Base-by-base conservation (phyloP, 768 basidiomycete species). In the Boletellus emodensis region DNA sequence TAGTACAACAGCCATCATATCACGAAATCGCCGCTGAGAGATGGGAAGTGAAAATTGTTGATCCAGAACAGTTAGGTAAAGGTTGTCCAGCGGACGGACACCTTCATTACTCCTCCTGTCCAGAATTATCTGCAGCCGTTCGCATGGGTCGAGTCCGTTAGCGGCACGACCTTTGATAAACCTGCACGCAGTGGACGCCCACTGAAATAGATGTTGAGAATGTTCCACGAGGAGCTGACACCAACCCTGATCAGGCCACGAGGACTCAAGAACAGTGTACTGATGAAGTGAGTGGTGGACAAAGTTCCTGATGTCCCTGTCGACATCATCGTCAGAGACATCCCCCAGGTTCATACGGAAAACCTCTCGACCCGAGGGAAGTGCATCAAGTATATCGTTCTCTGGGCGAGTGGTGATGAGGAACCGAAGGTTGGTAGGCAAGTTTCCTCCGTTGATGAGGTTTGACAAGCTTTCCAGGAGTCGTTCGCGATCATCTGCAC, bases 161-260 rank as follows among this genome's bases (percentile, higher is more conserved):
- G 48, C 12, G 13, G 14, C 22, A 13, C 20, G 13, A 7, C 58
- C 54, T 44, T 44, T 42, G 20, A 65, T 59, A 28, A 46, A 53
- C 4, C 37, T 28, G 48, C 63, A 64, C 0, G 52, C 63, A 0
- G 54, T 54, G 14, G 39, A 52, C 2, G 58, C 63, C 63, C 63
- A 65, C 42, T 61, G 54, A 24, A 65, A 65, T 6, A 62, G 53
- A 8, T 51, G 54, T 8, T 63, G 48, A 1, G 57, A 55, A 12
- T 30, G 55, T 6, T 54, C n/a, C 13, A 55, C 47, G 15, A 66
- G 52, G 8, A 36, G 15, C 11, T 18, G 30, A 43, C 48, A 46
- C 60, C 52, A 59, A 17, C 49, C 43, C 40, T 30, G 8, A 26
- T 51, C 10, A 2, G 37, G 37, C 37, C 37, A 38, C n/a, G 10